phyloP scores from a whole-genome alignment of 1,284 basidiomycete genomes.

The Cryptococcus sp. region DNA sequence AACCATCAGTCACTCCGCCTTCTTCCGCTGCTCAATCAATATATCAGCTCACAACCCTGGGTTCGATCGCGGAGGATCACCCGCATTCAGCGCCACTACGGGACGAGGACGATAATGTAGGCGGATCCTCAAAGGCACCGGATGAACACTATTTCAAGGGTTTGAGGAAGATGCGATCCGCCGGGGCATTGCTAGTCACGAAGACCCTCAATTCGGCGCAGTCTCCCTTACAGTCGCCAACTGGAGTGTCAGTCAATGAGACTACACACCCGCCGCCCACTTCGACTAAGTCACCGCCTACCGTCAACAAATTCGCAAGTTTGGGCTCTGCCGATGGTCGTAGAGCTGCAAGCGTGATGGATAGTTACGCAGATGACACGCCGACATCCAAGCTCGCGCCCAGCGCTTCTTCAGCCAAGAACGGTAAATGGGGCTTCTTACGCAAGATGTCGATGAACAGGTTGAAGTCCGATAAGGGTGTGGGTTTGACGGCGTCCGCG shows the following conservation, averaged over 20 bases:
- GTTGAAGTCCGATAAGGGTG: constrained; percentile 47
- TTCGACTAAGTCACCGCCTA: constrained; percentile 2
- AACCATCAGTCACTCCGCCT: constrained; percentile 9
- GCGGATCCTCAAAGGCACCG: constrained; percentile 1
- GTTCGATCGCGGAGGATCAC: constrained; percentile 31
- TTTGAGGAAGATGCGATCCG: constrained; percentile 70
- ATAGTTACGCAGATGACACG: constrained; percentile 43
- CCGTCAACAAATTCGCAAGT: constrained; percentile 62
- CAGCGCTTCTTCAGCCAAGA: constrained; percentile 51
- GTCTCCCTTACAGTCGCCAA: constrained; percentile 5
- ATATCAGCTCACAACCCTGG: constrained; percentile 18
- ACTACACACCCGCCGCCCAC: not conserved
- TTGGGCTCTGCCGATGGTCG: constrained; percentile 59
- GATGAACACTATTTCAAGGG: constrained; percentile 11
- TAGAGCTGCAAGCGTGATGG: constrained; percentile 27
- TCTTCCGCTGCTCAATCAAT: constrained; percentile 26
- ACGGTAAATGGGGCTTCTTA: constrained; percentile 83
- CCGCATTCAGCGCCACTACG: constrained; percentile 29
- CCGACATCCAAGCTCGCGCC: constrained; percentile 6
- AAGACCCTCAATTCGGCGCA: not conserved
- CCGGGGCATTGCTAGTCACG: constrained; percentile 65
- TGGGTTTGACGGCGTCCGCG: constrained; percentile 35
- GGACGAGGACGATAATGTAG: not conserved
- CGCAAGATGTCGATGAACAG: constrained; percentile 96
- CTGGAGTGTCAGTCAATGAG: constrained; percentile 2